Base-by-base conservation (phyloP, 228 moss, liverwort and hornwort genomes). In the Sphagnum fallax region DNA sequence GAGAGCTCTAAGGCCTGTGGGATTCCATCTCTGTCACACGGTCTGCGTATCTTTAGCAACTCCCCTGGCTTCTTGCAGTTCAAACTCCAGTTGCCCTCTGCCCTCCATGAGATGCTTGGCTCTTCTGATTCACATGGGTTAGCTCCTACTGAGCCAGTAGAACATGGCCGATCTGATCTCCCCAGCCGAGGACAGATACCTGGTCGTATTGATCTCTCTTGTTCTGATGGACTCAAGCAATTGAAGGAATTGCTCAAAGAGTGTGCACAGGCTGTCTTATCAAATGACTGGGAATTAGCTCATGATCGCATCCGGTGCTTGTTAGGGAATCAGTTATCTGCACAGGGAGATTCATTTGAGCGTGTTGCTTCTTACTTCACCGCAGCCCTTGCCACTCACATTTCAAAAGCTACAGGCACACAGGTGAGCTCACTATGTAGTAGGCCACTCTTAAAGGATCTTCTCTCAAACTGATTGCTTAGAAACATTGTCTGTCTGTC, bases 31-130 rank as follows among this genome's bases (percentile, higher is more conserved):
- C 75, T 73, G 75, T 75, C 68, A 51, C 75, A 69, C 52, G 16
- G 51, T 51, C 67, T 49, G 51, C 51, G 8, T 52, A n/a, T 67
- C 7, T 2, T 32, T 32, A 32, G 32, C 32, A 52, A 67, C 67
- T 51, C 16, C 16, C 18, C 49, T 52, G n/a, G 16, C 52, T 32
- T 67, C 49, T 71, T 67, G 73, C 82, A 77, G 73, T 70, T 48
- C 58, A 14, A 52, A 16, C 65, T 79, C 67, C 66, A 66, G 52
- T 73, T 75, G 52, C 77, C 85, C 72, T 75, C 69, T 75, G 79
- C 73, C 87, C 90, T 91, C 90, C 91, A 91, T 94, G 94, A 91
- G 86, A 94, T 94, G 94, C 94, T 87, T 79, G 88, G 88, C 81
- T 90, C 94, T 79, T 80, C 85, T 83, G 88, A 85, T 81, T 88